Evolutionary conservation across 2,329 filamentous ascomycete species (phyloP).

Genomic region (Pyricularia grisea): DNA sequence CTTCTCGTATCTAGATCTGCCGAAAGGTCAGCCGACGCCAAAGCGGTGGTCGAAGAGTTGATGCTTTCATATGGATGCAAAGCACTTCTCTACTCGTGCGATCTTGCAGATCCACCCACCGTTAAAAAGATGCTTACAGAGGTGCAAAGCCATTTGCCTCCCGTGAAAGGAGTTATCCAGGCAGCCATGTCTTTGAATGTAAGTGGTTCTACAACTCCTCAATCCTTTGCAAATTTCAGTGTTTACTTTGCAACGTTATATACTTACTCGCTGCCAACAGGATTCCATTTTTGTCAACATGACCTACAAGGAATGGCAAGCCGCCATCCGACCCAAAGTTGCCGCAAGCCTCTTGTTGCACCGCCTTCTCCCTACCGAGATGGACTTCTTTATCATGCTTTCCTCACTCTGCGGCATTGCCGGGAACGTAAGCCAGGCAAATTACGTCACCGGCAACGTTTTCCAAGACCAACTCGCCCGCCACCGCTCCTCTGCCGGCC

Average conservation of each 20-base stretch:
- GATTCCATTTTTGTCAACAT: constrained; percentile 8
- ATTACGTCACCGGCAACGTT: constrained; percentile 21
- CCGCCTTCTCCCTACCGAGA: constrained; percentile 8
- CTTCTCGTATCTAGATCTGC: constrained; percentile 1
- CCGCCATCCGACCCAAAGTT: constrained; percentile 19
- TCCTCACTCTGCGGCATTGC: constrained; percentile 16
- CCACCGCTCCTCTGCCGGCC: constrained; percentile 10
- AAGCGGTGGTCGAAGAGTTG: neutral
- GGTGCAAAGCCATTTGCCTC: neutral
- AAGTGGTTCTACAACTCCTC: neutral
- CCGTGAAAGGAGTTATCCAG: neutral
- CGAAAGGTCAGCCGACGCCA: neutral
- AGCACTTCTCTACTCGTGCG: neutral
- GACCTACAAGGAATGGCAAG: constrained; percentile 3
- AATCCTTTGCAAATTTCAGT: no score
- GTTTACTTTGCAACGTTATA: neutral
- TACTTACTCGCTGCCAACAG: neutral
- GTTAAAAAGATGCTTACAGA: neutral
- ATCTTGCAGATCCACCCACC: neutral
- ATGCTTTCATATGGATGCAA: neutral
- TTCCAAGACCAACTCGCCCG: constrained; percentile 22
- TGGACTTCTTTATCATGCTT: constrained; percentile 22
- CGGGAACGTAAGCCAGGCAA: constrained; percentile 15
- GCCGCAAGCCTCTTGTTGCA: constrained; percentile 21
- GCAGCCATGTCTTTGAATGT: neutral